Evolutionary conservation across 495 filamentous ascomycete genomes (phyloP).

Genomic region (Aspergillus homomorphus): DNA sequence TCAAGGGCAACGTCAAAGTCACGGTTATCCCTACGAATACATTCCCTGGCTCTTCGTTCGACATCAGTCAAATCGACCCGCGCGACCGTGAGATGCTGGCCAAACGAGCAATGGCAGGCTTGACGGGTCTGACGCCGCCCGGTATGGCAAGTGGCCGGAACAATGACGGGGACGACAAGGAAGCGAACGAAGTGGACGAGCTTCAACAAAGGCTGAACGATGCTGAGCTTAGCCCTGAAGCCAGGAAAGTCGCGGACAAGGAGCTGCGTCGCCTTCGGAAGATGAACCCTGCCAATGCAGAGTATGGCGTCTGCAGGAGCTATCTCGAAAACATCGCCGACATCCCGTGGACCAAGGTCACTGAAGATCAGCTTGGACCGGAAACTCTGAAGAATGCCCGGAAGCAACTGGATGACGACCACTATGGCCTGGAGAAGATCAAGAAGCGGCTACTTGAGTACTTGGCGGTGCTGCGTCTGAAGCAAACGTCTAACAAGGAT

Average conservation of each 20-base stretch:
- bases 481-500: conserved; percentile 80
- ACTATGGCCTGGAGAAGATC: conserved; percentile 95
- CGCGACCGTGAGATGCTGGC: conserved; percentile 53
- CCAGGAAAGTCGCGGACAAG: conserved; percentile 80
- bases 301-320: conserved; percentile 90
- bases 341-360: conserved; percentile 86
- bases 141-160: conserved; percentile 46
- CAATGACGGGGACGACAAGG: conserved; percentile 61
- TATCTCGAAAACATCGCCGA: conserved; percentile 94
- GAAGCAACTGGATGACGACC: conserved; percentile 91
- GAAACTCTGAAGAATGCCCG: conserved; percentile 76
- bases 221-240: conserved; percentile 71
- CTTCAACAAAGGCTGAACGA: conserved; percentile 82
- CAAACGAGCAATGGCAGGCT: conserved; percentile 46
- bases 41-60: conserved; percentile 51
- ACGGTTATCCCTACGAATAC: conserved; percentile 63
- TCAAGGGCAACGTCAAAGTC: conserved; percentile 79
- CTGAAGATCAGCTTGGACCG: conserved; percentile 81
- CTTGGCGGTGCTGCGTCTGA: conserved; percentile 88
- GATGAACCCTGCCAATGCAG: conserved; percentile 92
- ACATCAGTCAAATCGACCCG: conserved; percentile 52
- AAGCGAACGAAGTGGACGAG: conserved; percentile 84
- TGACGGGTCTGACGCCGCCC: conserved; percentile 51
- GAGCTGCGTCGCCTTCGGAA: conserved; percentile 87
- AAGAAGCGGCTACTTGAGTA: conserved; percentile 97